Conservation (phyloP, 805 yeast genomes). For the Candida nanaspora region DNA sequence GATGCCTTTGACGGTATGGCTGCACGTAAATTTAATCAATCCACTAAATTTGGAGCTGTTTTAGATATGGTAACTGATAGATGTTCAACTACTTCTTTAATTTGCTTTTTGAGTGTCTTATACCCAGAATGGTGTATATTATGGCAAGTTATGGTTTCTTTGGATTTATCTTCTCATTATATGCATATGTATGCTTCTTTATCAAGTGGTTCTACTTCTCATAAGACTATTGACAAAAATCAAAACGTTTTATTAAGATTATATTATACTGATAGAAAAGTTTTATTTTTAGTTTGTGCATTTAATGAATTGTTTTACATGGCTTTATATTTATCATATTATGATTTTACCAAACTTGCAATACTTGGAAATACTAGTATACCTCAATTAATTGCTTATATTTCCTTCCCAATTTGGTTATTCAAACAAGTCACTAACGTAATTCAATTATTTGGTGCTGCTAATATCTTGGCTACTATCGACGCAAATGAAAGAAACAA, state of each 20-base stretch:
- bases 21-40: conserved; percentile 83
- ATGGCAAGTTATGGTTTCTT: conserved; percentile 79
- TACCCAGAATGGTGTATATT: conserved; percentile 64
- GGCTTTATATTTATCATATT: conserved; percentile 75
- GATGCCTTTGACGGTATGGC: conserved; percentile 97
- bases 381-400: conserved; percentile 30
- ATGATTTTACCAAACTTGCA: conserved; percentile 40
- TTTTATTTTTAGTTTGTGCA: conserved; percentile 83
- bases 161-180: conserved; percentile 90
- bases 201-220: conserved; percentile 70
- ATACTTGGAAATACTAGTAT: conserved; percentile 19
- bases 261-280: conserved; percentile 80
- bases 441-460: conserved; percentile 83
- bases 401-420: conserved; percentile 79
- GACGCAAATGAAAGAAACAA: conserved; percentile 48
- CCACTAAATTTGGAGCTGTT: conserved; percentile 92
- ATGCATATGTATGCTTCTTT: conserved; percentile 98
- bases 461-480: conserved; percentile 64
- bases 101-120: conserved; percentile 74
- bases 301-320: conserved; percentile 91
- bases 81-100: conserved; percentile 90
- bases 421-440: conserved; percentile 89
- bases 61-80: conserved; percentile 98
- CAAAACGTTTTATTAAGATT: conserved; percentile 67
- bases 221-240: conserved; percentile 72